Conservation (phyloP, 495 filamentous ascomycete species). For the Neurospora tetraspora region DNA sequence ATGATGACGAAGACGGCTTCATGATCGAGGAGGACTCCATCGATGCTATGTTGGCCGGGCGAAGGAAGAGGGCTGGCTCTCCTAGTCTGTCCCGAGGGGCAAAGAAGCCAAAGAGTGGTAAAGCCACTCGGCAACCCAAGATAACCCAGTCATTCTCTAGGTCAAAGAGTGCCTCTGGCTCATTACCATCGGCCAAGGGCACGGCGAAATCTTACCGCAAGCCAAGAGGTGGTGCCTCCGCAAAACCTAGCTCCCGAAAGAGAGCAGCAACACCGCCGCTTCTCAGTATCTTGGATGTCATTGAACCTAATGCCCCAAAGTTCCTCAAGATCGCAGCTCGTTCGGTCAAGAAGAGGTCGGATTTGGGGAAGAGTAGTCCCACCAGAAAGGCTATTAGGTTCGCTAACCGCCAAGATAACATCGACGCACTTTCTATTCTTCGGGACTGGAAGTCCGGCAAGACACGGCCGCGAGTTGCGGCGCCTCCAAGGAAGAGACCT, state of each 20-base stretch:
- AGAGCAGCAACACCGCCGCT: slow-evolving; percentile 34
- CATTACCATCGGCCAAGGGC: not conserved
- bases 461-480: slow-evolving; percentile 39
- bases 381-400: slow-evolving; percentile 63
- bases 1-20: slow-evolving; percentile 28
- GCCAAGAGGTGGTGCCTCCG: not conserved
- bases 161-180: slow-evolving; percentile 14
- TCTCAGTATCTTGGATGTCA: slow-evolving; percentile 65
- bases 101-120: slow-evolving; percentile 21
- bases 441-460: slow-evolving; percentile 67
- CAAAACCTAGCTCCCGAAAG: not conserved
- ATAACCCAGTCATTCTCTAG: slow-evolving; percentile 33
- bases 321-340: slow-evolving; percentile 77
- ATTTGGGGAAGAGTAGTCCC: slow-evolving; percentile 66
- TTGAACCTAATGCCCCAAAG: slow-evolving; percentile 46
- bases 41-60: slow-evolving; percentile 42
- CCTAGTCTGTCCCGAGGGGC: slow-evolving; percentile 4
- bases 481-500: slow-evolving; percentile 13
- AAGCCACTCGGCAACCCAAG: slow-evolving; percentile 30
- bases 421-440: slow-evolving; percentile 60
- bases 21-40: slow-evolving; percentile 43
- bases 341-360: slow-evolving; percentile 47
- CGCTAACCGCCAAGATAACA: slow-evolving; percentile 59
- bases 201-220: not conserved
- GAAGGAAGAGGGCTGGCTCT: slow-evolving; percentile 21